Base-by-base conservation (phyloP, 2,329 filamentous ascomycete genomes). In the Gaeumannomyces sp. region DNA sequence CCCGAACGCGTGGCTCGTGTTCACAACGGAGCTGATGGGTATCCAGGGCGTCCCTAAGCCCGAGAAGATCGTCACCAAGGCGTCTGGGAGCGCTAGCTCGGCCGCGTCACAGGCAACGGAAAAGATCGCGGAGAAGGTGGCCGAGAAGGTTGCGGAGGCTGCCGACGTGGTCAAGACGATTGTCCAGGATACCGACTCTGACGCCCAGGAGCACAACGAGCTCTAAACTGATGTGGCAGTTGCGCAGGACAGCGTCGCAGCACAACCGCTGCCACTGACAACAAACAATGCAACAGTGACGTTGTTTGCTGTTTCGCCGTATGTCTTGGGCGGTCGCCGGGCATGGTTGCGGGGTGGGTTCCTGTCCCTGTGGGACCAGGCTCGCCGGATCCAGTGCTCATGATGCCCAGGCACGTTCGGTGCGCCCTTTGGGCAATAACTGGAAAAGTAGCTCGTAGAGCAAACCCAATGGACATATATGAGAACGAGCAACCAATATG, bases 21-120 rank as follows among this genome's bases (percentile, higher is more conserved):
- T 98, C 74, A 92, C 96, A 81, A 97, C 93, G 60, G 92, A 97
- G 79, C 81, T 98, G 69, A 81, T 97, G 72, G 89, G 85, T 65
- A 97, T 98, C 73, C 81, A 88, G 22, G 93, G 93, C 35, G 90
- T 94, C 33, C 74, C 77, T 64, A 79, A 80, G 69, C 80, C 80
- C 65, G 80, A 82, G 68, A 74, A 76, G 22, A 81, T 82, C 67
- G 71, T 79, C 28, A 74, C 73, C 67, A 81, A 81, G 75, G 67
- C 71, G 53, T 69, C 72, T 45, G 70, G 73, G 38, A 70, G 68
- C 63, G 65, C 75, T 16, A 67, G 64, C 61, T 35, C 62, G 27
- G 57, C 58, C 3, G 64, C 67, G 22, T 69, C 68, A 33, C 70
- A 75, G 61, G 71, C 71, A 28, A 73, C 76, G 61, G 77, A 76